These are phyloP conservation scores for Gigaspora rosea DNA, from an alignment of 192 early-diverging fungal species.

Conservation along the genomic window DNA sequence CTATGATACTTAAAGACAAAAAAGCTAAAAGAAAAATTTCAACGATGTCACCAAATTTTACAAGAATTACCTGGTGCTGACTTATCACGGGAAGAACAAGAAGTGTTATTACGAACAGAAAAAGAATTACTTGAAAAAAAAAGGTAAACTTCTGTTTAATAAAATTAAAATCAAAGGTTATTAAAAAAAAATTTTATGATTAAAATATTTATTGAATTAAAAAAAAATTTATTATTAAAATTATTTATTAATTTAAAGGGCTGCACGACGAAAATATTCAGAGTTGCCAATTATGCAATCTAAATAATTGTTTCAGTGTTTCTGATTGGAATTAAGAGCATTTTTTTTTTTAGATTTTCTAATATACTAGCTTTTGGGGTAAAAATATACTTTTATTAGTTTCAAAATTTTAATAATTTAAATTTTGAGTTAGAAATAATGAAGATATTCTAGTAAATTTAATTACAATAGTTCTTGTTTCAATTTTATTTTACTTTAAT, in stretches of 20 bases:
- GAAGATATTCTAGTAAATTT: too few species aligned
- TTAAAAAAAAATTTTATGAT: not conserved
- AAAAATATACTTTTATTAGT: too few species aligned
- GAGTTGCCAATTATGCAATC: not conserved
- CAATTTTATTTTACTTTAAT: too few species aligned
- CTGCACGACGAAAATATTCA: not conserved
- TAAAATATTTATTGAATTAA: not conserved
- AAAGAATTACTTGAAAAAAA: constrained; percentile 24
- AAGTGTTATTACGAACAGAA: constrained; percentile 14
- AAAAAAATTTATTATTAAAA: not conserved
- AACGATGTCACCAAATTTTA: constrained; percentile 30
- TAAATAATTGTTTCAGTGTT: too few species aligned
- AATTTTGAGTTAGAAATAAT: too few species aligned
- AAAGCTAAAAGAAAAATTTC: constrained; percentile 26
- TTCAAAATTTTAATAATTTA: too few species aligned
- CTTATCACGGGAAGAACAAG: constrained; percentile 29
- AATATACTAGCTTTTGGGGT: too few species aligned
- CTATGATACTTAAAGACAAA: not conserved
- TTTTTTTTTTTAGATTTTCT: too few species aligned
- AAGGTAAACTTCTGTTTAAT: constrained; percentile 6
- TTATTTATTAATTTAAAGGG: not conserved
- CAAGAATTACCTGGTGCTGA: constrained; percentile 29
- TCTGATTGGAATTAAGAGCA: too few species aligned
- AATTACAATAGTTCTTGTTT: too few species aligned
- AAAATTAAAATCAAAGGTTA: not conserved